Percentiles rank a stretch among this genome's conserved stretches.
phyloP scores from a whole-genome alignment of 768 basidiomycete species.

The Leccinellum albellum region DNA sequence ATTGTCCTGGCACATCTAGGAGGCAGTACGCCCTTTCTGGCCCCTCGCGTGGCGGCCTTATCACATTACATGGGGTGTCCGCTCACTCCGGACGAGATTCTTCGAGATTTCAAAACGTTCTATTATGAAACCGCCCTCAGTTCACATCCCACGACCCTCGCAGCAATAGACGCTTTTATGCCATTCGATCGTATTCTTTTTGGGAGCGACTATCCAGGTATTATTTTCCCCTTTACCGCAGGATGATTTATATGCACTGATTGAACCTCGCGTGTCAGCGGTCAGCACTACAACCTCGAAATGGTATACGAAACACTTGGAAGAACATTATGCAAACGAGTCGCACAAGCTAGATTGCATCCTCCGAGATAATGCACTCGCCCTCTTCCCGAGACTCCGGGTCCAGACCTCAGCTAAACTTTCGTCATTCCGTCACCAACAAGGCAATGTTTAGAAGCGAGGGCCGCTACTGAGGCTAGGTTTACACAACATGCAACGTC shows the following conservation, averaged over 20 bases:
- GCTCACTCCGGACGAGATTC: slow-evolving; percentile 59
- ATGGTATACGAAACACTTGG: slow-evolving; percentile 60
- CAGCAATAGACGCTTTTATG: slow-evolving; percentile 50
- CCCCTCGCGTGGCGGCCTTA: slow-evolving; percentile 64
- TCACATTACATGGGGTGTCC: slow-evolving; percentile 67
- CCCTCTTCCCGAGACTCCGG: slow-evolving; percentile 45
- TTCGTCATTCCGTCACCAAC: not conserved
- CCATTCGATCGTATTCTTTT: slow-evolving; percentile 53
- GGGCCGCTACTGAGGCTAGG: not conserved
- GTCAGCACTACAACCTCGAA: slow-evolving; percentile 50
- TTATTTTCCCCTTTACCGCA: slow-evolving; percentile 6
- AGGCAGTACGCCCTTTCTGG: slow-evolving; percentile 63
- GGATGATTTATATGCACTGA: not conserved
- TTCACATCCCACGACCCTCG: slow-evolving; percentile 49
- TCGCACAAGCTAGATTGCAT: slow-evolving; percentile 40
- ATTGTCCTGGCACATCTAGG: slow-evolving; percentile 74
- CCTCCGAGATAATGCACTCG: slow-evolving; percentile 47
- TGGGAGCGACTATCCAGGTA: slow-evolving; percentile 78
- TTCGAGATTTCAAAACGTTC: slow-evolving; percentile 66
- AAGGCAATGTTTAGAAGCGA: not conserved
- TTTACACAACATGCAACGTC: slow-evolving; percentile 10
- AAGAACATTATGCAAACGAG: slow-evolving; percentile 44
- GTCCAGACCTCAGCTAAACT: not conserved
- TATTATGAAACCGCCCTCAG: slow-evolving; percentile 74
- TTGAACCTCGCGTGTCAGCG: slow-evolving; percentile 36